Evolutionary conservation across 2,329 filamentous ascomycete species (phyloP).

Genomic region (Diaporthe ilicicola): DNA sequence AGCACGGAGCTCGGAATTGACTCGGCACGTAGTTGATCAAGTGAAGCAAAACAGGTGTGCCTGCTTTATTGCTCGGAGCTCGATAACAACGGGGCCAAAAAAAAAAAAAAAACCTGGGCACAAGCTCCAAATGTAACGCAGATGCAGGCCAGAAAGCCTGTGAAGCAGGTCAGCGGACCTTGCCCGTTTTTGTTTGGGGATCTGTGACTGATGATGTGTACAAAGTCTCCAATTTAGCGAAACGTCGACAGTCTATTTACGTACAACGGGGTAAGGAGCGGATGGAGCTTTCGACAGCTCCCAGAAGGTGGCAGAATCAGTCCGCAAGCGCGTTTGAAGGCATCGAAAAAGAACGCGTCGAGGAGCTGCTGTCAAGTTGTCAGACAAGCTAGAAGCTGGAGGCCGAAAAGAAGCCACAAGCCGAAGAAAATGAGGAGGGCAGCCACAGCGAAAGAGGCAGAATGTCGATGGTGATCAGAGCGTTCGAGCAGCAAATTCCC

Average conservation of each 20-base stretch:
- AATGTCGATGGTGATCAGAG: constrained; percentile 2
- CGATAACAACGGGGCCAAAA: not conserved
- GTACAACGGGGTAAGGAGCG: constrained; percentile 21
- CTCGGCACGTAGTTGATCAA: not conserved
- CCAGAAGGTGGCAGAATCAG: constrained; percentile 1
- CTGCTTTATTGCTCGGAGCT: not conserved
- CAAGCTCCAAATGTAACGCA: not conserved
- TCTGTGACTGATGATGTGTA: constrained; percentile 11
- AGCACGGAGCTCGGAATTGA: constrained; percentile 11
- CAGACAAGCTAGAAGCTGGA: not conserved
- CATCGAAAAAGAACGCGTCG: not conserved
- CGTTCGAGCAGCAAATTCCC: constrained; percentile 21
- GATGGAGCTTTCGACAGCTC: constrained; percentile 10
- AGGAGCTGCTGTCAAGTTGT: not conserved
- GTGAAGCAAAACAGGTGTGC: not conserved
- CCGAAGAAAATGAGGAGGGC: not conserved
- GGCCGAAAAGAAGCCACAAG: not conserved
- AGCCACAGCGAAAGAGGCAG: not conserved
- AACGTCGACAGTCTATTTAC: constrained; percentile 19
- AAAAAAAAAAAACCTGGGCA: not conserved
- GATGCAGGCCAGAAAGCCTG: constrained; percentile 3
- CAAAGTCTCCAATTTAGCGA: constrained; percentile 23
- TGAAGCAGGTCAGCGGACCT: constrained; percentile 12
- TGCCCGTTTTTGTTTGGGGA: constrained; percentile 11
- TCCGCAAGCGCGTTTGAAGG: constrained; percentile 20